Percentiles rank a stretch among this genome's conserved stretches.
These are phyloP conservation scores for Crithidia fasciculata DNA, from an alignment of 208 protist genomes.

Conservation along the genomic window DNA sequence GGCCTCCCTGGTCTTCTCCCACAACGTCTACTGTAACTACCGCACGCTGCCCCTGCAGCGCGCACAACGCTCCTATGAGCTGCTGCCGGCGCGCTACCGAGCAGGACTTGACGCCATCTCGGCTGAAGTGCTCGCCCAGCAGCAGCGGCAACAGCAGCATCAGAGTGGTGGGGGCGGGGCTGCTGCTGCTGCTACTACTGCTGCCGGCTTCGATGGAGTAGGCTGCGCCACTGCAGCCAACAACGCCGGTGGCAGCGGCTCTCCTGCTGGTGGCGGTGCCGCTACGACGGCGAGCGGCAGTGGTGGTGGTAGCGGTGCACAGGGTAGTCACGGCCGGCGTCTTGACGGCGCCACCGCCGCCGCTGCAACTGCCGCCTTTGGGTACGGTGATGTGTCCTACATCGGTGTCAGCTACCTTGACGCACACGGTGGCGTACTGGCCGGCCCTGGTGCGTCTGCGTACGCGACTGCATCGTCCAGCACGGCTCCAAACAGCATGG, in stretches of 20 bases:
- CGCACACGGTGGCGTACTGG: background rate
- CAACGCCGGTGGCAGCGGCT: background rate
- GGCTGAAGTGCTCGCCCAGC: constrained; percentile 24
- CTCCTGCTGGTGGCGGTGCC: background rate
- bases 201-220: background rate
- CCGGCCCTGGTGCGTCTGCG: background rate
- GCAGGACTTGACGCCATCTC: constrained; percentile 65
- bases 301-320: background rate
- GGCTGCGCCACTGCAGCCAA: background rate
- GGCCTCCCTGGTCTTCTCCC: constrained; percentile 4
- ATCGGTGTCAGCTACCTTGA: constrained; percentile 26
- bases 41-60: constrained; percentile 45
- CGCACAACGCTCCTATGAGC: constrained; percentile 43
- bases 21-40: constrained; percentile 75
- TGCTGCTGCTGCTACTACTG: background rate
- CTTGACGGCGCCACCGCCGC: constrained; percentile 2
- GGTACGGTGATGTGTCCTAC: constrained; percentile 19
- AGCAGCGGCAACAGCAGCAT: constrained; percentile 20
- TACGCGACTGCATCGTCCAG: constrained; percentile 2
- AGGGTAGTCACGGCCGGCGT: background rate
- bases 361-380: background rate
- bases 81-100: constrained; percentile 49
- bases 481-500: background rate
- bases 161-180: background rate
- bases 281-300: too few relatives aligned